Percentiles rank a stretch among this genome's conserved stretches.
Conservation (phyloP, 2,329 filamentous ascomycete genomes). For the Teratosphaeria nubilosa region DNA sequence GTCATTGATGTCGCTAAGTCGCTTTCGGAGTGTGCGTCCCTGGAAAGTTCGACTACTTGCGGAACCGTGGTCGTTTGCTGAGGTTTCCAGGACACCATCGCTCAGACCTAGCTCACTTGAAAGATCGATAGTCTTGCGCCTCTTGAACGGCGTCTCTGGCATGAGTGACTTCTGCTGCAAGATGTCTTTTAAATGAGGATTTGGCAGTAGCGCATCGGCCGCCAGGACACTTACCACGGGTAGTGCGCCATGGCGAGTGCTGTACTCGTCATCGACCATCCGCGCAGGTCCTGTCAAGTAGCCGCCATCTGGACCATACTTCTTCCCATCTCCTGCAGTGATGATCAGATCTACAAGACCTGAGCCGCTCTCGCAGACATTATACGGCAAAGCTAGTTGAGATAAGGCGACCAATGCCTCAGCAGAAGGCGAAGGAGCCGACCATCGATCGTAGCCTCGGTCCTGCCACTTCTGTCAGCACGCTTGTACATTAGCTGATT, state of each 20-base stretch:
- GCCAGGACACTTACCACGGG: not conserved
- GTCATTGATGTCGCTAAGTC: constrained; percentile 8
- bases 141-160: constrained; percentile 4
- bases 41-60: not conserved
- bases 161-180: not conserved
- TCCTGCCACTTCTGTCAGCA: constrained; percentile 26
- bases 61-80: constrained; percentile 1
- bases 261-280: constrained; percentile 10
- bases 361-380: constrained; percentile 20
- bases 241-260: not conserved
- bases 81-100: not conserved
- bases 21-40: constrained; percentile 7
- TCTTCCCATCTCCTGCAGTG: constrained; percentile 19
- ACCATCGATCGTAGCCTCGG: constrained; percentile 25
- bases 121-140: not conserved
- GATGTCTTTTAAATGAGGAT: not conserved
- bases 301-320: constrained; percentile 12
- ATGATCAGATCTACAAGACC: constrained; percentile 21
- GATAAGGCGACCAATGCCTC: constrained; percentile 31
- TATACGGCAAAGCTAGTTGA: constrained; percentile 27
- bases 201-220: not conserved
- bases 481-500: not conserved
- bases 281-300: constrained; percentile 13
- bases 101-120: not conserved
- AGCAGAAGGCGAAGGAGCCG: constrained; percentile 26